These are phyloP conservation scores for Friedmanniomyces simplex DNA, from an alignment of 495 filamentous ascomycete genomes.

Conservation along the genomic window DNA sequence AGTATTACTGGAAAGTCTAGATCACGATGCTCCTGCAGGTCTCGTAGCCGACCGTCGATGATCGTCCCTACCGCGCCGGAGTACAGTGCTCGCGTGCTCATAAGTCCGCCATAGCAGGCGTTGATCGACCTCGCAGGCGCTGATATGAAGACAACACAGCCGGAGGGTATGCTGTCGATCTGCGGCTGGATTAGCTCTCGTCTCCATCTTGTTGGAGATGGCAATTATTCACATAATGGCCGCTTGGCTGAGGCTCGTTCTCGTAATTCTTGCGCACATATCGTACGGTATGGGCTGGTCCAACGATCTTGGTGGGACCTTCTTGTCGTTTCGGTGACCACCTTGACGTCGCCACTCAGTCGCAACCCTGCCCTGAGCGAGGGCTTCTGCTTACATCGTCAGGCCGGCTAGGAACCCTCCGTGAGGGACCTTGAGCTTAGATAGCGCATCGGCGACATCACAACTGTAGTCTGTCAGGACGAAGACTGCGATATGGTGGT, in stretches of 20 bases:
- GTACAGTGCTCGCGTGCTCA: constrained; percentile 43
- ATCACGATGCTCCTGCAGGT: constrained; percentile 49
- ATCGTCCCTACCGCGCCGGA: constrained; percentile 35
- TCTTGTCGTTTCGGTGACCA: constrained; percentile 45
- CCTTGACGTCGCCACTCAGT: neutral
- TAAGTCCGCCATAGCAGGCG: constrained; percentile 50
- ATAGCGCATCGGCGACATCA: constrained; percentile 50
- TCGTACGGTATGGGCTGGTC: constrained; percentile 48
- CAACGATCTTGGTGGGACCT: constrained; percentile 44
- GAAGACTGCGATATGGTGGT: neutral
- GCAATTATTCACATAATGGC: constrained; percentile 37
- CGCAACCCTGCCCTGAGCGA: neutral
- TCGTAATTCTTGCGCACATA: constrained; percentile 39
- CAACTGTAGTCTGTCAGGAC: constrained; percentile 6
- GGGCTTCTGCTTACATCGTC: constrained; percentile 30
- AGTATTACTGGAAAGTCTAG: constrained; percentile 35
- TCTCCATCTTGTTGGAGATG: neutral
- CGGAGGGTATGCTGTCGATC: constrained; percentile 45
- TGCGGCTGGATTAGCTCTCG: constrained; percentile 11
- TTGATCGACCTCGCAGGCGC: constrained; percentile 42
- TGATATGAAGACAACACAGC: constrained; percentile 47
- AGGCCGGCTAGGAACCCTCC: constrained; percentile 50
- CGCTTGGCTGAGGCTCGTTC: constrained; percentile 32
- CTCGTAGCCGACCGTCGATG: constrained; percentile 49
- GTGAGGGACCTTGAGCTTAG: constrained; percentile 47